A percentile compares a stretch with the other conserved stretches of the same genome.
Evolutionary conservation across 2,329 filamentous ascomycete genomes (phyloP).

Genomic region (Diaporthe citrichinensis): DNA sequence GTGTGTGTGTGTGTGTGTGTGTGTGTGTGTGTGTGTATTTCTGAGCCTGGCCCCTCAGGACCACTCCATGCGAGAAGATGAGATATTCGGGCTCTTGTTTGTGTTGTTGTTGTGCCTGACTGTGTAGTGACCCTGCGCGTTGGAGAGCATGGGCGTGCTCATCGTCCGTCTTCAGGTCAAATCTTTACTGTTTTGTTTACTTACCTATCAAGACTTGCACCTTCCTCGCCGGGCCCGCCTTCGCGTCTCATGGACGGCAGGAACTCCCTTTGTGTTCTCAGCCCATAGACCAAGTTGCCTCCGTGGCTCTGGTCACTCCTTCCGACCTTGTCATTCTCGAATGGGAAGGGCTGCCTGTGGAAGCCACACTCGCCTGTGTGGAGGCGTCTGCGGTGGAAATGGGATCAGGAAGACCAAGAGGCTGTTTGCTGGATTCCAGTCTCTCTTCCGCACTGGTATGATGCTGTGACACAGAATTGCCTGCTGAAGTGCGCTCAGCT

Average conservation of each 20-base stretch:
- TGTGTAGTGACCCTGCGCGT: not conserved
- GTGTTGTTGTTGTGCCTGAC: not conserved
- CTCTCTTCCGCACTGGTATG: not conserved
- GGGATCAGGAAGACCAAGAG: not conserved
- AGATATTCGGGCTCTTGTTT: not conserved
- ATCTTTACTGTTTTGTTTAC: not conserved
- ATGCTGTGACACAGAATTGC: not conserved
- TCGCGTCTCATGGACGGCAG: not conserved
- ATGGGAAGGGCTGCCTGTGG: not conserved
- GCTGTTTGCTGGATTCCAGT: not conserved
- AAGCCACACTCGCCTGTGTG: not conserved
- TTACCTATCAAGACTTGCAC: not conserved
- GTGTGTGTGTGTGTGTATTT: not conserved
- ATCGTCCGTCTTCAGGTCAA: not conserved
- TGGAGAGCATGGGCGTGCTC: not conserved
- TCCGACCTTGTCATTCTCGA: not conserved
- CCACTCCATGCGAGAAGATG: not conserved
- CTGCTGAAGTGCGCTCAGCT: not conserved
- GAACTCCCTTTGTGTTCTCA: not conserved
- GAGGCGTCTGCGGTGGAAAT: not conserved
- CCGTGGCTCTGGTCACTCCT: not conserved
- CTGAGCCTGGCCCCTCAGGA: not conserved
- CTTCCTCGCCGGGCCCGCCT: not conserved
- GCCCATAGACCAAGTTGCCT: not conserved
- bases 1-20: not conserved